Percentiles rank a stretch among this genome's conserved stretches.
These are phyloP conservation scores for Botrytis fabae DNA, from an alignment of 2,329 filamentous ascomycete genomes.

Conservation along the genomic window DNA sequence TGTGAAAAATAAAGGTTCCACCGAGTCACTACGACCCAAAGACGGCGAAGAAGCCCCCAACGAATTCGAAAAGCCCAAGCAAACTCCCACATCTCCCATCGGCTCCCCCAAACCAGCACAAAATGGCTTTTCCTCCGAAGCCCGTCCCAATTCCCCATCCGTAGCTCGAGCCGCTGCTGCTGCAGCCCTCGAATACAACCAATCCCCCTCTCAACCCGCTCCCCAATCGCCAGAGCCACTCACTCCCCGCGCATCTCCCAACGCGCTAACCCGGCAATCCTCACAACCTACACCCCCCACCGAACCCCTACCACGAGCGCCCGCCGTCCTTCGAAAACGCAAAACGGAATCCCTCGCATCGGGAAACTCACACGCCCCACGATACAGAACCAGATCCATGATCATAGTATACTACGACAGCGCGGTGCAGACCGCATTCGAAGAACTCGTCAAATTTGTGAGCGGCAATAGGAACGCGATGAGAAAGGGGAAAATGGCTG, in stretches of 20 bases:
- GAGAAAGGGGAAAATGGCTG: conserved; percentile 84
- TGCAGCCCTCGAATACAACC: conserved; percentile 24
- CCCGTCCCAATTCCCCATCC: conserved; percentile 29
- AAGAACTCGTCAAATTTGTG: conserved; percentile 78
- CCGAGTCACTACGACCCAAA: conserved; percentile 40
- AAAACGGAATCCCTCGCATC: conserved; percentile 41
- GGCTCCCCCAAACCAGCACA: conserved; percentile 29
- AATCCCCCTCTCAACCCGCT: conserved; percentile 21
- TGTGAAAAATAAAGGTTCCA: conserved; percentile 41
- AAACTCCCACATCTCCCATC: conserved; percentile 25
- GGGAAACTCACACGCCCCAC: conserved; percentile 35
- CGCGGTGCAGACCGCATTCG: conserved; percentile 79
- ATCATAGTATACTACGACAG: conserved; percentile 93
- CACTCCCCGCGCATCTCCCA: conserved; percentile 21
- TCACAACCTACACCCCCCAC: conserved; percentile 31
- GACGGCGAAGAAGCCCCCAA: conserved; percentile 33
- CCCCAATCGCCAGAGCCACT: conserved; percentile 13
- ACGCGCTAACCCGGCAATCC: conserved; percentile 30
- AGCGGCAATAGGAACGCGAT: conserved; percentile 79
- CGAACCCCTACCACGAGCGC: conserved; percentile 24
- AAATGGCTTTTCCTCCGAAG: conserved; percentile 18
- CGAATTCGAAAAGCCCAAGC: conserved; percentile 26
- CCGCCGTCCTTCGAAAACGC: conserved; percentile 36
- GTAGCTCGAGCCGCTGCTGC: conserved; percentile 27
- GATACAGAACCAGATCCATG: conserved; percentile 69